A percentile compares a stretch with the other conserved stretches of the same genome.
Conservation (phyloP, 1,284 basidiomycete species). For the Leccinum variabile region DNA sequence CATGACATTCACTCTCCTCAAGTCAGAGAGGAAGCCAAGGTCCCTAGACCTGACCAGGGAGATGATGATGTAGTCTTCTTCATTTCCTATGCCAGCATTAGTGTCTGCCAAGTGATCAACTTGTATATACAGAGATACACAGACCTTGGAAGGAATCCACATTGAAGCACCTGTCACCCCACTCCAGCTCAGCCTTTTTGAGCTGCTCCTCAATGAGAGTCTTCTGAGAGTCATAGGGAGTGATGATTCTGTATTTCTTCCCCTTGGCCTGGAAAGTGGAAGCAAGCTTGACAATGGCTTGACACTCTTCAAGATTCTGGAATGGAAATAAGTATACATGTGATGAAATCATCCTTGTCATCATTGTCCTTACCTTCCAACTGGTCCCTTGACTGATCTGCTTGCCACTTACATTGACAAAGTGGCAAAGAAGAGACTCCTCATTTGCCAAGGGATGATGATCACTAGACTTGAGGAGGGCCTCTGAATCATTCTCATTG, state of each 20-base stretch:
- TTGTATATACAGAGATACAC: constrained; percentile 18
- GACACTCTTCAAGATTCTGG: constrained; percentile 53
- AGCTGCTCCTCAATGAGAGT: constrained; percentile 49
- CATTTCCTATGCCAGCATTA: constrained; percentile 47
- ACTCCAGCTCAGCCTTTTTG: constrained; percentile 45
- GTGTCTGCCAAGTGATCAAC: constrained; percentile 1
- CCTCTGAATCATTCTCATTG: constrained; percentile 25
- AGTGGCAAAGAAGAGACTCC: constrained; percentile 45
- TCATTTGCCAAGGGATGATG: constrained; percentile 42
- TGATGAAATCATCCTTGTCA: constrained; percentile 10
- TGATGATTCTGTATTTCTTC: constrained; percentile 59
- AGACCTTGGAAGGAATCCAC: constrained; percentile 68
- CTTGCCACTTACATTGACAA: constrained; percentile 51
- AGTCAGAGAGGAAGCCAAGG: constrained; percentile 58
- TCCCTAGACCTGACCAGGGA: constrained; percentile 59
- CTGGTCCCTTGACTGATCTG: constrained; percentile 42
- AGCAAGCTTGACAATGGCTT: constrained; percentile 48
- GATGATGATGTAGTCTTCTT: constrained; percentile 60
- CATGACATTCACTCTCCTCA: constrained; percentile 68
- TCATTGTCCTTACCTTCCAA: constrained; percentile 41
- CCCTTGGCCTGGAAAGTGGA: constrained; percentile 43
- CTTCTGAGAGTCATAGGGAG: constrained; percentile 70
- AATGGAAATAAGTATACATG: neutral
- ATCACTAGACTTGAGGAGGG: constrained; percentile 47
- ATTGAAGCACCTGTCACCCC: constrained; percentile 63